Evolutionary conservation across 306 rosid genomes (phyloP).

Genomic region (Biancaea sappan): DNA sequence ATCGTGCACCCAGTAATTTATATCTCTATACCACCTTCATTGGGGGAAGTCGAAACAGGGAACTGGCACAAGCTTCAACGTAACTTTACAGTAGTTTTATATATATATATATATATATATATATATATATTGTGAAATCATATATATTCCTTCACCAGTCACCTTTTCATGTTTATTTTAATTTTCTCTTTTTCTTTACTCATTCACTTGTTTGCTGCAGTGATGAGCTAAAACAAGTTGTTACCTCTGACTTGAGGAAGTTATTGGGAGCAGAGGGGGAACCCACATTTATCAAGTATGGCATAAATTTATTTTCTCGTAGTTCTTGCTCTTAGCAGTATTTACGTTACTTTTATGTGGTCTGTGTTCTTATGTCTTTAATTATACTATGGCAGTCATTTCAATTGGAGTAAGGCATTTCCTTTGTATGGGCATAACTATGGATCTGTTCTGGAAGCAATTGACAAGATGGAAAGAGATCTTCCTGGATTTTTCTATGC

Average conservation of each 20-base stretch:
- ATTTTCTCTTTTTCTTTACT: conserved; percentile 23
- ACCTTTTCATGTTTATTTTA: conserved; percentile 26
- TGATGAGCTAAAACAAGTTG: conserved; percentile 73
- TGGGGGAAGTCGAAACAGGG: conserved; percentile 82
- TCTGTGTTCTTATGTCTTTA: not conserved
- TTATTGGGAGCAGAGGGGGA: conserved; percentile 89
- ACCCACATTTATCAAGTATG: conserved; percentile 80
- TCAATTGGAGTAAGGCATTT: conserved; percentile 88
- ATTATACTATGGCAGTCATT: conserved; percentile 66
- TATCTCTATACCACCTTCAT: conserved; percentile 86
- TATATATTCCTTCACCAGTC: conserved; percentile 21
- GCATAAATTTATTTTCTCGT: conserved; percentile 23
- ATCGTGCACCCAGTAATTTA: conserved; percentile 77
- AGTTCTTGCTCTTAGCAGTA: not conserved
- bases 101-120: not conserved
- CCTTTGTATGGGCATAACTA: conserved; percentile 83
- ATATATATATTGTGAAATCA: conserved; percentile 11
- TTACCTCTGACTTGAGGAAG: conserved; percentile 79
- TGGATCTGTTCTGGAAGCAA: conserved; percentile 78
- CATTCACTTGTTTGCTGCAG: conserved; percentile 47
- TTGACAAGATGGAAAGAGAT: conserved; percentile 76
- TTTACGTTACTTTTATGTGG: conserved; percentile 6
- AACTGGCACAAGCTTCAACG: conserved; percentile 81
- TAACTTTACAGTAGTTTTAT: conserved; percentile 39
- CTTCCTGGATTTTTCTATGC: conserved; percentile 94